These are phyloP conservation scores for Paxillus rubicundulus DNA, from an alignment of 768 basidiomycete species.

Conservation along the genomic window DNA sequence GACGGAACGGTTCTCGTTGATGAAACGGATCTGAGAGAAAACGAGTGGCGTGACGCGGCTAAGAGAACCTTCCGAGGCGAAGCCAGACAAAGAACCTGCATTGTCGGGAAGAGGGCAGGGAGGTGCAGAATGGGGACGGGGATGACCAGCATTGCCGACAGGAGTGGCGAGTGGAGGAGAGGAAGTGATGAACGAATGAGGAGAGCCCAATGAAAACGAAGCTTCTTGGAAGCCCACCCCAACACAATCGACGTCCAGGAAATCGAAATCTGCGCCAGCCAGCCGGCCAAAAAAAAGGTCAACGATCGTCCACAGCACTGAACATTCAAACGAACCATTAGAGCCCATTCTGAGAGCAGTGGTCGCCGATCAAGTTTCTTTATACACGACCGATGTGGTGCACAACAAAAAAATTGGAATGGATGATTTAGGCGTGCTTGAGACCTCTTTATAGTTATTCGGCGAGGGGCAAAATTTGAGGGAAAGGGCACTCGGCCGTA, in stretches of 20 bases:
- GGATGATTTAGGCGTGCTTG: background rate
- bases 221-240: background rate
- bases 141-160: background rate
- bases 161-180: background rate
- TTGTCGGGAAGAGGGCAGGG: slow-evolving; percentile 1
- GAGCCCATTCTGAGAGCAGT: slow-evolving; percentile 3
- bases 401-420: slow-evolving; percentile 1
- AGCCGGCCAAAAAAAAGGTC: background rate
- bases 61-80: background rate
- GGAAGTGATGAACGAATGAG: background rate
- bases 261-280: slow-evolving; percentile 1
- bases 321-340: slow-evolving; percentile 6
- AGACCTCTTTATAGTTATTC: slow-evolving; percentile 17
- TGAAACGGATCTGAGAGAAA: slow-evolving; percentile 2
- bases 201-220: background rate
- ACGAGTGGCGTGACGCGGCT: slow-evolving; percentile 1
- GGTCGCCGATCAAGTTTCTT: background rate
- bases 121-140: slow-evolving; percentile 11
- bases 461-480: background rate
- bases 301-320: background rate
- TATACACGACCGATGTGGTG: slow-evolving; percentile 11
- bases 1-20: slow-evolving; percentile 3
- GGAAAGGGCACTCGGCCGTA: background rate
- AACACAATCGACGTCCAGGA: background rate
- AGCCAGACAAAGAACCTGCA: background rate